Percentiles rank a stretch among this genome's conserved stretches.
These are phyloP conservation scores for Lichtheimia corymbifera DNA, from an alignment of 371 early-diverging fungal species.

Conservation along the genomic window DNA sequence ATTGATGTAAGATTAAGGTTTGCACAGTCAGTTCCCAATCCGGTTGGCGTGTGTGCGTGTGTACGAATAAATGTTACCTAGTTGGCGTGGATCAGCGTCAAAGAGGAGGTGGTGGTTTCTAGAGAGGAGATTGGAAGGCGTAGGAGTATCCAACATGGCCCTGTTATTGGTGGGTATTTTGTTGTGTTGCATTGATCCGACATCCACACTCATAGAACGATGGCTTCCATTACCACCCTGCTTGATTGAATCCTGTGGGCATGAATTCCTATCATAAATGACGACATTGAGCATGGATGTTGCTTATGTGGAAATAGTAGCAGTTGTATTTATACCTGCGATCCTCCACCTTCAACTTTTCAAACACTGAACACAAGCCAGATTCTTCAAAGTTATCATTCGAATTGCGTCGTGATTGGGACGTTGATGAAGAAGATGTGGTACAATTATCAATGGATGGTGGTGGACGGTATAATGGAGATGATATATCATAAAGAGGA, in stretches of 20 bases:
- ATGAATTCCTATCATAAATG: slow-evolving; percentile 11
- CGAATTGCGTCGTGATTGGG: slow-evolving; percentile 30
- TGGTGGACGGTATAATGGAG: neutral
- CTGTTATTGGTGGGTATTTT: slow-evolving; percentile 8
- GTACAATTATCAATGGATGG: slow-evolving; percentile 16
- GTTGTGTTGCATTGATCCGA: slow-evolving; percentile 26
- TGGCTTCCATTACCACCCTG: slow-evolving; percentile 18
- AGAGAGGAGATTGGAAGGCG: neutral
- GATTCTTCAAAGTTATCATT: slow-evolving; percentile 14
- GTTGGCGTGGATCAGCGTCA: neutral
- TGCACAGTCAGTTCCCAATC: neutral
- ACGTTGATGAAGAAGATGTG: slow-evolving; percentile 13
- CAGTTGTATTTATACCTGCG: slow-evolving; percentile 15
- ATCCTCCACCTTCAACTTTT: slow-evolving; percentile 16
- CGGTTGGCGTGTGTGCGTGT: neutral
- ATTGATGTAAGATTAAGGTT: slow-evolving; percentile 1
- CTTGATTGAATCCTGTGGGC: slow-evolving; percentile 15
- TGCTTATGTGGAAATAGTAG: neutral
- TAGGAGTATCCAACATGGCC: slow-evolving; percentile 12
- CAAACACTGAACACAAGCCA: slow-evolving; percentile 15
- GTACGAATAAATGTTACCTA: neutral
- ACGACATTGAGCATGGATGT: neutral
- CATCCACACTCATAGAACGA: slow-evolving; percentile 39
- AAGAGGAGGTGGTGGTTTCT: neutral
- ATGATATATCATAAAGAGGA: neutral